phyloP scores from a whole-genome alignment of 176 grass and related monocot species.

The Elaeis guineensis region DNA sequence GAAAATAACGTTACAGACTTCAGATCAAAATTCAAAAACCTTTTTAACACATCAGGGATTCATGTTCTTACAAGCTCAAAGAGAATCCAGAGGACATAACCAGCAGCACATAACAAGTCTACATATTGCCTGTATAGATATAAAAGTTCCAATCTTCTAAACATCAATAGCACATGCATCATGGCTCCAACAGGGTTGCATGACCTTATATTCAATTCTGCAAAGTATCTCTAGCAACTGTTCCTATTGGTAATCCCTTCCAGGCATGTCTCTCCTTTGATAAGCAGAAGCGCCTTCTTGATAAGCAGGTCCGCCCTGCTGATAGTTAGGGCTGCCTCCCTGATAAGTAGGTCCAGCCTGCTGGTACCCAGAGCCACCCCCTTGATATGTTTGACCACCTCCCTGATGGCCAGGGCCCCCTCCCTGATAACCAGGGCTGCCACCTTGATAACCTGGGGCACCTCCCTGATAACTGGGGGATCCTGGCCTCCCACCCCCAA shows the following conservation, averaged over 20 bases:
- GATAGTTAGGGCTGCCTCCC: slow-evolving; percentile 27
- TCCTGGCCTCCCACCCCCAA: slow-evolving; percentile 21
- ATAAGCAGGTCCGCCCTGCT: slow-evolving; percentile 7
- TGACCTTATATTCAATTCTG: slow-evolving; percentile 5
- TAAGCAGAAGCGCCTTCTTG: slow-evolving; percentile 17
- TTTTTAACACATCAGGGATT: no score
- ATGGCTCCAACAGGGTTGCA: no score
- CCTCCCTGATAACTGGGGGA: slow-evolving; percentile 3
- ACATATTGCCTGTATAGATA: no score
- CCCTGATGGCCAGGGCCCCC: neutral
- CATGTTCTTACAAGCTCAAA: no score
- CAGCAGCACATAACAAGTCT: no score
- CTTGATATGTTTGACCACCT: slow-evolving; percentile 3
- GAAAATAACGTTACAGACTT: no score
- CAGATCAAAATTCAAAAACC: no score
- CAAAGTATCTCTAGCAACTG: neutral
- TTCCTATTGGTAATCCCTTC: slow-evolving; percentile 44
- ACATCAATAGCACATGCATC: no score
- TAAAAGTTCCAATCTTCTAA: no score
- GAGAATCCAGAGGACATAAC: no score
- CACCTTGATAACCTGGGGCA: slow-evolving; percentile 28
- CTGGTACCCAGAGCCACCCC: neutral
- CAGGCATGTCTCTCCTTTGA: slow-evolving; percentile 33
- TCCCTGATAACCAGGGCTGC: slow-evolving; percentile 4
- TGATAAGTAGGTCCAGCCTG: slow-evolving; percentile 7